These are phyloP conservation scores for Kandelia obovata DNA, from an alignment of 345 rosid species.

Conservation along the genomic window DNA sequence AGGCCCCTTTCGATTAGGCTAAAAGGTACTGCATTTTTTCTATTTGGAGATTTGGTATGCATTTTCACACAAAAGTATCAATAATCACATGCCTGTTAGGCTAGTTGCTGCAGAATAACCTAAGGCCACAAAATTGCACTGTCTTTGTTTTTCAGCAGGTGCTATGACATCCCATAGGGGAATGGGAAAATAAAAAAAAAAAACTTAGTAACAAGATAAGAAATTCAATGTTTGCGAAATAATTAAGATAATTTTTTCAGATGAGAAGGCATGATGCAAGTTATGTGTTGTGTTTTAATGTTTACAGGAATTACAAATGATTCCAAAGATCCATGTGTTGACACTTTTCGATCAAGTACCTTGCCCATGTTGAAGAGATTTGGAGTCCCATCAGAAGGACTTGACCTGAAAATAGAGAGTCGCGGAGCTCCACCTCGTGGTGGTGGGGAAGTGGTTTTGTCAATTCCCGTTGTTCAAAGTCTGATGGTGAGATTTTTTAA, in stretches of 20 bases:
- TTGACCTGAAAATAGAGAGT: constrained; percentile 64
- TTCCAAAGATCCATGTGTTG: constrained; percentile 71
- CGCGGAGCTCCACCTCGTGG: constrained; percentile 83
- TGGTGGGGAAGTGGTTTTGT: constrained; percentile 77
- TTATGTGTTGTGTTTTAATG: not conserved
- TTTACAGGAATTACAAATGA: constrained; percentile 81
- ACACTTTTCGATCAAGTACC: constrained; percentile 69
- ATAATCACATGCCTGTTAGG: no score
- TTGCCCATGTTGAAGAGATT: constrained; percentile 60
- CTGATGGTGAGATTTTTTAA: constrained; percentile 44
- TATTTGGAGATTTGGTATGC: not conserved
- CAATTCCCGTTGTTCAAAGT: constrained; percentile 52
- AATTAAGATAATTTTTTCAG: no score
- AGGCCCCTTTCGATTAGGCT: constrained; percentile 61
- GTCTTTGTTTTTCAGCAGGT: no score
- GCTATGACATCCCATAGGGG: no score
- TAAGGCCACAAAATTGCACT: no score
- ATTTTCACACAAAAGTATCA: no score
- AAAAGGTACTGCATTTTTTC: constrained; percentile 42
- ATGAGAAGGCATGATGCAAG: no score
- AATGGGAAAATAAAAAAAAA: no score
- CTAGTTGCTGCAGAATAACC: no score
- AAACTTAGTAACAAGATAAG: no score
- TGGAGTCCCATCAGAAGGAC: constrained; percentile 76
- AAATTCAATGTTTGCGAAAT: no score